Conservation (phyloP, 345 rosid species). For the Microthlaspi erraticum region DNA sequence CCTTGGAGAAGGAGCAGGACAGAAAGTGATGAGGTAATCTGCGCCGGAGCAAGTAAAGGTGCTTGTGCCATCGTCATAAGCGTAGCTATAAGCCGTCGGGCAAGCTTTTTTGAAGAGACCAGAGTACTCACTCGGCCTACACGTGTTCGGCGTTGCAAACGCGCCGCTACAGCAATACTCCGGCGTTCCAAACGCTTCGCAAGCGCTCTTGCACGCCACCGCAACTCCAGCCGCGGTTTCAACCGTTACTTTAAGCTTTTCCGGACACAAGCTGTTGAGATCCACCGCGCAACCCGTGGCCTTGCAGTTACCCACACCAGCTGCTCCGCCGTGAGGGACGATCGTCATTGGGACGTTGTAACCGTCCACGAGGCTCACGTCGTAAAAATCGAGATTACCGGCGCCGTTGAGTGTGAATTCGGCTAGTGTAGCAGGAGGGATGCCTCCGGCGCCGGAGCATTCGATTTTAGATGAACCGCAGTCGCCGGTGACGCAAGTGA, state of each 20-base stretch:
- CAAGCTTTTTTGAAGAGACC: constrained; percentile 56
- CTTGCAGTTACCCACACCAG: constrained; percentile 49
- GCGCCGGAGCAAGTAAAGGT: constrained; percentile 61
- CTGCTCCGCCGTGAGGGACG: constrained; percentile 47
- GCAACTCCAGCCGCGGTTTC: constrained; percentile 35
- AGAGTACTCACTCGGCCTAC: constrained; percentile 57
- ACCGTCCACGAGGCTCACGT: constrained; percentile 73
- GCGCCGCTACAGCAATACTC: constrained; percentile 63
- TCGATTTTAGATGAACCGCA: constrained; percentile 54
- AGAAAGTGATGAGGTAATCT: constrained; percentile 53
- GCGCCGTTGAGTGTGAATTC: constrained; percentile 61
- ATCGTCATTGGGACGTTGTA: constrained; percentile 64
- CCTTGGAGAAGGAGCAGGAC: constrained; percentile 50
- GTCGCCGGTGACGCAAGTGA: constrained; percentile 64
- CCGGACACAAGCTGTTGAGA: constrained; percentile 56
- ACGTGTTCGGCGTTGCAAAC: constrained; percentile 52
- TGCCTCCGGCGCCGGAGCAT: constrained; percentile 58
- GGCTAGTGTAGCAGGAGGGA: constrained; percentile 60
- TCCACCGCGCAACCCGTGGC: constrained; percentile 55
- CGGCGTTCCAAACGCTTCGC: constrained; percentile 57
- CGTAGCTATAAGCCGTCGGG: constrained; percentile 64
- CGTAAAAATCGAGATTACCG: constrained; percentile 57
- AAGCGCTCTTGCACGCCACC: constrained; percentile 62
- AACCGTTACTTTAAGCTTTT: constrained; percentile 47
- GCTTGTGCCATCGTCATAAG: constrained; percentile 65